Percentiles rank a stretch among this genome's conserved stretches.
These are phyloP conservation scores for Lolium rigidum DNA, from an alignment of 176 grass and related monocot species.

Conservation along the genomic window DNA sequence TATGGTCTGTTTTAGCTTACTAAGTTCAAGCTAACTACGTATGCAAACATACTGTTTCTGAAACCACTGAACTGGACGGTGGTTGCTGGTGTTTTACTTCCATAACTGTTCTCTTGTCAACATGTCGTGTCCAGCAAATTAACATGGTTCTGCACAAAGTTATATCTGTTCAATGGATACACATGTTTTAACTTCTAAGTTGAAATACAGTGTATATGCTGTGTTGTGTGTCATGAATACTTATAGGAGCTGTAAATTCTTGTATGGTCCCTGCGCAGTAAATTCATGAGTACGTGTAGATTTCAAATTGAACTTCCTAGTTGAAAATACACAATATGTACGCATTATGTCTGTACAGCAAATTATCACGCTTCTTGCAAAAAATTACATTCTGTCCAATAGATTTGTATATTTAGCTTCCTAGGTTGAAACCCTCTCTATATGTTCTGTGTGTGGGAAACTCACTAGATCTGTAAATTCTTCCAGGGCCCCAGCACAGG, in stretches of 20 bases:
- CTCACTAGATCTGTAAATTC: slow-evolving; percentile 23
- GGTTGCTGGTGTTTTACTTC: too few species aligned
- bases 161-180: neutral
- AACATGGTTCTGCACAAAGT: neutral
- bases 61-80: too few species aligned
- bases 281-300: neutral
- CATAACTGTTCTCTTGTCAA: too few species aligned
- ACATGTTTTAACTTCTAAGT: neutral
- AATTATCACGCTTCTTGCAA: neutral
- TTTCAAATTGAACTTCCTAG: neutral
- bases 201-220: neutral
- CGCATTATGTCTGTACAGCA: neutral
- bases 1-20: too few species aligned
- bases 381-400: neutral
- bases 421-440: neutral
- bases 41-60: neutral
- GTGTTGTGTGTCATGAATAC: neutral
- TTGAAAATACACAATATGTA: neutral
- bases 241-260: neutral
- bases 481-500: slow-evolving; percentile 69
- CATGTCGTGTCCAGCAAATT: neutral
- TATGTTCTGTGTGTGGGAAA: neutral
- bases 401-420: neutral
- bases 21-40: slow-evolving; percentile 15
- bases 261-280: neutral